Conservation (phyloP, 805 yeast genomes). For the Komagataella kurtzmanii region DNA sequence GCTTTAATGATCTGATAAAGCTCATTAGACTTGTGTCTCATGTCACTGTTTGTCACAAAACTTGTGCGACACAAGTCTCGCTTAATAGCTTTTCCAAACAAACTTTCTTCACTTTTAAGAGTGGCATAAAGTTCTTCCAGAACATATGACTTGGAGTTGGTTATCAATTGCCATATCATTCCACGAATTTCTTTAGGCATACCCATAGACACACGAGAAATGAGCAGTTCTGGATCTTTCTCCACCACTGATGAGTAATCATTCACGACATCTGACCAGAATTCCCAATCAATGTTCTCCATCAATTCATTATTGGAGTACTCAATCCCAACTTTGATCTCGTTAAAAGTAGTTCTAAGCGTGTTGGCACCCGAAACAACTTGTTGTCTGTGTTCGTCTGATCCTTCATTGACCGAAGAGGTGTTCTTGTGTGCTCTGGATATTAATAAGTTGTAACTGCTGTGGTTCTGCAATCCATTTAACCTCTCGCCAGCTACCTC, state of each 20-base stretch:
- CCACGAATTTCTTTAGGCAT: conserved; percentile 82
- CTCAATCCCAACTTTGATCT: conserved; percentile 32
- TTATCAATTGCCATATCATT: conserved; percentile 82
- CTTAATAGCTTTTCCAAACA: conserved; percentile 63
- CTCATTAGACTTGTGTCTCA: conserved; percentile 44
- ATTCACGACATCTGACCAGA: conserved; percentile 75
- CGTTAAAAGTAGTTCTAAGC: conserved; percentile 28
- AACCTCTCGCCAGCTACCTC: not conserved
- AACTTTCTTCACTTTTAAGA: conserved; percentile 32
- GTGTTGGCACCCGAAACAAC: conserved; percentile 31
- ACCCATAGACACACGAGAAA: conserved; percentile 54
- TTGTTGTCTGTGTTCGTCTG: conserved; percentile 37
- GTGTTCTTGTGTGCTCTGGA: not conserved
- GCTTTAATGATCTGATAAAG: conserved; percentile 69
- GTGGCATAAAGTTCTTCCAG: conserved; percentile 45
- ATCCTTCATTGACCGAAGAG: conserved; percentile 6
- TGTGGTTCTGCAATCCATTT: not conserved
- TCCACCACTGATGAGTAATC: conserved; percentile 61
- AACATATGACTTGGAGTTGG: conserved; percentile 59
- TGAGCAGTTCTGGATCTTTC: conserved; percentile 44
- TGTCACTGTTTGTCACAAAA: conserved; percentile 47
- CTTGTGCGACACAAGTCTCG: conserved; percentile 81
- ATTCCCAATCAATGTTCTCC: conserved; percentile 58
- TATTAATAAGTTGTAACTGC: not conserved
- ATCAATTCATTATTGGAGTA: conserved; percentile 18